Base-by-base conservation (phyloP, 225 moss, liverwort and hornwort species). In the Antitrichia curtipendula region DNA sequence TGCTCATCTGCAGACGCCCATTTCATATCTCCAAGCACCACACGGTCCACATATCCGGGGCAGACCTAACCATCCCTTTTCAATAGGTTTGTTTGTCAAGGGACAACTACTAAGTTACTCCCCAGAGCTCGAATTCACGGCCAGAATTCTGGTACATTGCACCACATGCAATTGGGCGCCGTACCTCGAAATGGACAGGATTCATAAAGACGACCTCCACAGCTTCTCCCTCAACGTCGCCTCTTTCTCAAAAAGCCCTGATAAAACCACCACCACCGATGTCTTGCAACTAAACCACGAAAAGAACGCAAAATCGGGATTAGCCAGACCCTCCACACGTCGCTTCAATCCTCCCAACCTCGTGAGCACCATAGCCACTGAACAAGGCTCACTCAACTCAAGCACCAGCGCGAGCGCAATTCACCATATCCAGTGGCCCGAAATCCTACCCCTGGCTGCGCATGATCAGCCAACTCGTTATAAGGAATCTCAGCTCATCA, bases 1-100 rank as follows among this genome's bases (percentile, higher is more conserved):
- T 82, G 50, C 53, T 89, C 81, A 88, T 85, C 89, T 53, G 85
- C 87, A 86, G 84, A 80, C 72, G 56, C 81, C 88, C 88, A 91
- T 91, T 88, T 88, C 90, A 91, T 84, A 63, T 84, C 84, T 81
- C 68, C 75, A 63, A 72, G 36, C 72, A 36, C 69, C 82, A 36
- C 84, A 80, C 86, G 71, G 29, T 49, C 76, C 76, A 81, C 81
- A 84, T 54, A 40, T 71, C 70, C 65, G 25, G 78, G 24, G 36
- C 76, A 84, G 29, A 78, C 69, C 53, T 68, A 61, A 70, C 53
- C 75, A 82, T 69, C 66, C 80, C 41, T 75, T 50, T 75, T 4
- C 25, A 58, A 7, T 78, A 40, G 78, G 58, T 58, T 40, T 69
- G 59, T 41, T 75, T 47, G 47, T 73, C 73, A 80, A 79, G 73